These are phyloP conservation scores for Rubia tinctorum DNA, from an alignment of 305 asterid species.

Conservation along the genomic window DNA sequence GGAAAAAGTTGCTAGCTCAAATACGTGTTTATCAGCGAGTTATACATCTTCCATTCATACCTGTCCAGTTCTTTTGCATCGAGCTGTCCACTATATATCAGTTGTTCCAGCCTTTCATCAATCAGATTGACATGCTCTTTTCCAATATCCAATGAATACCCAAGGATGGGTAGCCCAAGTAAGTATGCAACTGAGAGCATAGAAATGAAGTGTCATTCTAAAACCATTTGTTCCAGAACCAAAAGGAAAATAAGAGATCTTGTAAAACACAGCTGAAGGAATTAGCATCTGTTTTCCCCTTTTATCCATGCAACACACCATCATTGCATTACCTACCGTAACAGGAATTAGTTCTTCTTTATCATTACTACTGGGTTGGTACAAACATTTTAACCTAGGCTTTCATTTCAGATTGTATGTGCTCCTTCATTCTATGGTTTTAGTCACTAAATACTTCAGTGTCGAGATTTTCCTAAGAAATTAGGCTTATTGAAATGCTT, in stretches of 20 bases:
- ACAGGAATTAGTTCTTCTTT: background rate
- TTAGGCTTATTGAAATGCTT: background rate
- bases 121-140: constrained; percentile 92
- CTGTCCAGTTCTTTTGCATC: constrained; percentile 92
- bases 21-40: background rate
- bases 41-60: constrained; percentile 30
- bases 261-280: background rate
- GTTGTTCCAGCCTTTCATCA: constrained; percentile 77
- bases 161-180: constrained; percentile 87
- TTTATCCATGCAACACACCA: background rate
- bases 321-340: background rate
- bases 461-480: background rate
- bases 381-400: background rate
- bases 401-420: background rate
- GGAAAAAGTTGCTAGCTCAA: background rate
- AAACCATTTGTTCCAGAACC: background rate
- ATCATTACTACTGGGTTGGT: background rate
- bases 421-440: background rate
- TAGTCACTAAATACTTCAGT: background rate
- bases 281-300: constrained; percentile 2
- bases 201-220: constrained; percentile 1
- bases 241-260: background rate
- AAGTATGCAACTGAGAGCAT: constrained; percentile 66
- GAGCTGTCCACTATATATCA: constrained; percentile 91
- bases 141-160: constrained; percentile 87